phyloP scores from a whole-genome alignment of 192 early-diverging fungal species.

The Coemansia sp. region DNA sequence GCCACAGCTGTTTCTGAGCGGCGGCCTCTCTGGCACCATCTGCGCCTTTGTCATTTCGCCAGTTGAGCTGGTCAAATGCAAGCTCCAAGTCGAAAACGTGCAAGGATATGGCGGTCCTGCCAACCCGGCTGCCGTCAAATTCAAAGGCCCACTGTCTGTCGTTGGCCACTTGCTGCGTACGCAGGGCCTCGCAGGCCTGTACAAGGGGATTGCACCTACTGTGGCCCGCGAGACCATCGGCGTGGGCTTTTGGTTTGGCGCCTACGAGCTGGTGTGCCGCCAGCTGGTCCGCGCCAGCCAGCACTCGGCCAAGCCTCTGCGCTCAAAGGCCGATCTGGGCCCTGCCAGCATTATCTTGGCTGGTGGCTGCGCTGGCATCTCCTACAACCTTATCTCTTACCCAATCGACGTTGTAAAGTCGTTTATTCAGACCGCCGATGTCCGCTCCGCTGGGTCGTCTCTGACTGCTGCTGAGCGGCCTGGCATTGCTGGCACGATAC shows the following conservation, averaged over 20 bases:
- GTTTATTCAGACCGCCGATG: slow-evolving; percentile 87
- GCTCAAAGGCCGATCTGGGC: slow-evolving; percentile 73
- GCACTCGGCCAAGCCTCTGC: slow-evolving; percentile 17
- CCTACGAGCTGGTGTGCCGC: slow-evolving; percentile 80
- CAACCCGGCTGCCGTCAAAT: slow-evolving; percentile 15
- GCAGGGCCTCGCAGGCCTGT: slow-evolving; percentile 59
- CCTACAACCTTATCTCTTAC: slow-evolving; percentile 85
- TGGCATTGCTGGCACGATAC: slow-evolving; percentile 66
- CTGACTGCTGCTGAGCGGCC: background rate
- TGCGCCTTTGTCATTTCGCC: slow-evolving; percentile 93
- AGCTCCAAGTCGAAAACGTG: slow-evolving; percentile 87
- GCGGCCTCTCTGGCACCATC: slow-evolving; percentile 82
- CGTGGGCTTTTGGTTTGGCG: slow-evolving; percentile 97
- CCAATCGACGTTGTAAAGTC: slow-evolving; percentile 96
- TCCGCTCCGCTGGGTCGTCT: slow-evolving; percentile 14
- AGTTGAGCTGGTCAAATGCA: slow-evolving; percentile 96
- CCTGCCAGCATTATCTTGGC: slow-evolving; percentile 78
- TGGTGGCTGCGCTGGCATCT: slow-evolving; percentile 91
- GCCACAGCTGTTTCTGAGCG: slow-evolving; percentile 76
- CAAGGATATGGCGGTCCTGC: slow-evolving; percentile 23
- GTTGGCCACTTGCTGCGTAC: slow-evolving; percentile 57
- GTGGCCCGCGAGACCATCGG: slow-evolving; percentile 88
- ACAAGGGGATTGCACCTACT: slow-evolving; percentile 61
- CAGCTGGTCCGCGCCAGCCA: slow-evolving; percentile 37
- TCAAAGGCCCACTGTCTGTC: slow-evolving; percentile 62